Base-by-base conservation (phyloP, 805 yeast species). In the Cyberlindnera xylosilytica region DNA sequence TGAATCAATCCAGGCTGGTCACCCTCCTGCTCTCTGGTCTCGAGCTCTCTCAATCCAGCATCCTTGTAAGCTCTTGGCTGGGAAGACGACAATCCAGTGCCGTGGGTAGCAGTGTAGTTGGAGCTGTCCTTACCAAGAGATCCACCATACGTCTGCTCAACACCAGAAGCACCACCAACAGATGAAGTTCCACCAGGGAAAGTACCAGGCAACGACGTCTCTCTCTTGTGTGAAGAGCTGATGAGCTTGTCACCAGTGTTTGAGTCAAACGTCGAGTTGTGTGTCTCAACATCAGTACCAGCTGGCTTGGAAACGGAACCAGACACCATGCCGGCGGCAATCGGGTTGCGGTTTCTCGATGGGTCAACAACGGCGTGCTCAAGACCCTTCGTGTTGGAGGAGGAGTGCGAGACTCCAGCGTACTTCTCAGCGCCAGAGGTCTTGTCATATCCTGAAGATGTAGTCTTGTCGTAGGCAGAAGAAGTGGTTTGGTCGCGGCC, bases 261-360 rank as follows among this genome's bases (percentile, higher is more conserved):
- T 4, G 39, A 35, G 22, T 39, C 39, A 34, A 16, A 29, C 10
- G 22, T 24, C 24, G 16, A 4, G n/a, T 26, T 26, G n/a, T 26
- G 29, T 6, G 29, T 26, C n/a, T 8, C n/a, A 10, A 19, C n/a
- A 26, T 16, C 29, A 6, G 16, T 20, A n/a, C 6, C 29, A 6
- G 13, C 34, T 27, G 44, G 45, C 22, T 40, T 27, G 29, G 15
- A 15, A 19, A 27, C 5, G n/a, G 24, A 8, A 13, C 32, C 36
- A 16, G 42, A 34, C 4, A 30, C 32, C 2, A 26, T 6, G 6
- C 50, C 51, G 29, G 37, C 46, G 20, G 49, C 40, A 26, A 46
- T 46, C 20, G 53, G 54, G 26, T 51, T 49, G 19, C 46, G 45
- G 42, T 46, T 48, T 27, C 41, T 46, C 16, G 35, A 31, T 8